Conservation (phyloP, 495 filamentous ascomycete genomes). For the Apiosordaria backusii region DNA sequence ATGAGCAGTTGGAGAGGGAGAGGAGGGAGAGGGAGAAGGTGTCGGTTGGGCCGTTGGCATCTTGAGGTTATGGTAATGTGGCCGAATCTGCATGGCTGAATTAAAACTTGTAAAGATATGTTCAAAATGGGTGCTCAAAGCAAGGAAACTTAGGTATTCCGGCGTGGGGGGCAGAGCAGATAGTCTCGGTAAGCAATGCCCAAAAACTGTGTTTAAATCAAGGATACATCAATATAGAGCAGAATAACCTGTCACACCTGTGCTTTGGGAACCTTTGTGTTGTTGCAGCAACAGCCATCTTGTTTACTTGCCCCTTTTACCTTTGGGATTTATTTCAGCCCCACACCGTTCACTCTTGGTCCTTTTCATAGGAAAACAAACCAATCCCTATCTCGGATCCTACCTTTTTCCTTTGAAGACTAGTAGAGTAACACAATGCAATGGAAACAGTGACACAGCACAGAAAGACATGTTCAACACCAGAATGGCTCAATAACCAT, state of each 20-base stretch:
- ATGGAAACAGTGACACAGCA: no score
- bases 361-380: no score
- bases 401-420: no score
- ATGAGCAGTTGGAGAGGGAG: slow-evolving; percentile 40
- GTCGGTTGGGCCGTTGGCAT: slow-evolving; percentile 57
- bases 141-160: not conserved
- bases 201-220: not conserved
- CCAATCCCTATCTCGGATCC: no score
- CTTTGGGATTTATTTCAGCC: no score
- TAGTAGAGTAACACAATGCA: no score
- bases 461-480: no score
- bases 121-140: no score
- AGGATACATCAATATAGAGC: not conserved
- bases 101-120: not conserved
- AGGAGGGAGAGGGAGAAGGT: slow-evolving; percentile 52
- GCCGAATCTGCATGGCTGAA: not conserved
- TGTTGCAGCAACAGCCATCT: not conserved
- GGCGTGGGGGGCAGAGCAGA: not conserved
- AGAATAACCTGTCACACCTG: not conserved
- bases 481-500: no score
- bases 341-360: not conserved
- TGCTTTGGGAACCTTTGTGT: not conserved
- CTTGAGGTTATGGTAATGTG: slow-evolving; percentile 9
- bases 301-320: not conserved
- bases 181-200: not conserved